phyloP scores from a whole-genome alignment of 805 yeast species.

The Pichia rugopelliculosa region DNA sequence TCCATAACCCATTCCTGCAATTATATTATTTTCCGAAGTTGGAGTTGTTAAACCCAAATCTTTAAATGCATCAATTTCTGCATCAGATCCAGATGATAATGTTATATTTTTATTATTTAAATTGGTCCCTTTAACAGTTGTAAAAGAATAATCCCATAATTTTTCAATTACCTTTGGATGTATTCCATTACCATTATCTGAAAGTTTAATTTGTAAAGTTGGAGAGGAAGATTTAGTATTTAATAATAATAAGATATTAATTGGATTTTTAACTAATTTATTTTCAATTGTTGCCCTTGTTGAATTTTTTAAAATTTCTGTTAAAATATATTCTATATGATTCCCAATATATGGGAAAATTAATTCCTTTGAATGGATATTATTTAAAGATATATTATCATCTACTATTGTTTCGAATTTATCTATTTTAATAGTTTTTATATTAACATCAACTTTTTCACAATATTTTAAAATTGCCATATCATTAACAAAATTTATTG shows the following conservation, averaged over 20 bases:
- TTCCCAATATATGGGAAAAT: slow-evolving; percentile 77
- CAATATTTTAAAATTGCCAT: slow-evolving; percentile 81
- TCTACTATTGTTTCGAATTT: slow-evolving; percentile 24
- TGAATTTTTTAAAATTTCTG: slow-evolving; percentile 82
- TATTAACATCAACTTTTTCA: slow-evolving; percentile 50
- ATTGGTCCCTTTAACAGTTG: too few species aligned
- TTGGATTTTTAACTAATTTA: slow-evolving; percentile 34
- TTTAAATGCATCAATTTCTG: slow-evolving; percentile 26
- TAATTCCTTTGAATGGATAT: slow-evolving; percentile 24
- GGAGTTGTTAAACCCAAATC: slow-evolving; percentile 44
- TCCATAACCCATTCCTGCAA: slow-evolving; percentile 97
- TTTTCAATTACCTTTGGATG: slow-evolving; percentile 54
- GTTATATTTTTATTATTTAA: too few species aligned
- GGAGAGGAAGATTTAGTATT: slow-evolving; percentile 19
- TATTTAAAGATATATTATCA: not conserved
- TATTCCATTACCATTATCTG: slow-evolving; percentile 90
- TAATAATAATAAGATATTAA: slow-evolving; percentile 40
- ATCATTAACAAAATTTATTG: slow-evolving; percentile 72
- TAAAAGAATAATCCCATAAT: slow-evolving; percentile 79
- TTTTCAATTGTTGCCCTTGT: slow-evolving; percentile 83
- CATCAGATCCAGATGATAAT: slow-evolving; percentile 30
- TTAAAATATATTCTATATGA: slow-evolving; percentile 80
- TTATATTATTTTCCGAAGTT: slow-evolving; percentile 29
- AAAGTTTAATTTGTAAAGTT: slow-evolving; percentile 57
- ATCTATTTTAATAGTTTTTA: slow-evolving; percentile 35